Evolutionary conservation across 1,139 yeast species (phyloP).

Genomic region (Petasospora fabianii): DNA sequence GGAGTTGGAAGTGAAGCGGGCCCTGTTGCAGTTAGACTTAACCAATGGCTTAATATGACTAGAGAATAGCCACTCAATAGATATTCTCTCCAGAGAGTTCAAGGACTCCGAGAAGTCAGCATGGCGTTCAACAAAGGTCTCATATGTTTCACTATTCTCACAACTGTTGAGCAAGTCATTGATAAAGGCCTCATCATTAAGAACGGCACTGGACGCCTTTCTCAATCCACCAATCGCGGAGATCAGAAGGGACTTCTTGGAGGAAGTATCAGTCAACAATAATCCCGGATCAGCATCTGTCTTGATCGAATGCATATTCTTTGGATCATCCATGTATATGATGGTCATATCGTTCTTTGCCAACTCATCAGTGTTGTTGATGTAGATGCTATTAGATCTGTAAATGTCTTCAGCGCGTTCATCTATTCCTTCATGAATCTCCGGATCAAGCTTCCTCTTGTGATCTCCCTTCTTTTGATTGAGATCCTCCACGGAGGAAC

Average conservation of each 20-base stretch:
- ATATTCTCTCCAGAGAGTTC: conserved; percentile 43
- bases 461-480: conserved; percentile 2
- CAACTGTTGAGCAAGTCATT: conserved; percentile 15
- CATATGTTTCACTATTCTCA: conserved; percentile 11
- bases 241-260: conserved; percentile 27
- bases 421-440: conserved; percentile 1
- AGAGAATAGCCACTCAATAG: conserved; percentile 49
- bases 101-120: conserved; percentile 11
- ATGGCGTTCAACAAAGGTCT: conserved; percentile 13
- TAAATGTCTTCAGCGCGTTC: conserved; percentile 10
- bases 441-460: neutral
- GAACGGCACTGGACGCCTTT: conserved; percentile 38
- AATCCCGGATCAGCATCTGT: conserved; percentile 38
- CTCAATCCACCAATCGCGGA: conserved; percentile 52
- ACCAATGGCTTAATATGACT: conserved; percentile 46
- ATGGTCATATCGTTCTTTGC: conserved; percentile 20
- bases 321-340: conserved; percentile 33
- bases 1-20: conserved; percentile 38
- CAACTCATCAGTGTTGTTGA: conserved; percentile 20
- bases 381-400: conserved; percentile 21
- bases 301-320: conserved; percentile 31
- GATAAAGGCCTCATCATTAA: conserved; percentile 22
- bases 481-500: conserved; percentile 9
- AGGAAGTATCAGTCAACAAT: conserved; percentile 20
- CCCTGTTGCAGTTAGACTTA: conserved; percentile 41